A percentile compares a stretch with the other conserved stretches of the same genome.
Conservation (phyloP, 352 stramenopile species). For the Phytopythium chamaehyphon region DNA sequence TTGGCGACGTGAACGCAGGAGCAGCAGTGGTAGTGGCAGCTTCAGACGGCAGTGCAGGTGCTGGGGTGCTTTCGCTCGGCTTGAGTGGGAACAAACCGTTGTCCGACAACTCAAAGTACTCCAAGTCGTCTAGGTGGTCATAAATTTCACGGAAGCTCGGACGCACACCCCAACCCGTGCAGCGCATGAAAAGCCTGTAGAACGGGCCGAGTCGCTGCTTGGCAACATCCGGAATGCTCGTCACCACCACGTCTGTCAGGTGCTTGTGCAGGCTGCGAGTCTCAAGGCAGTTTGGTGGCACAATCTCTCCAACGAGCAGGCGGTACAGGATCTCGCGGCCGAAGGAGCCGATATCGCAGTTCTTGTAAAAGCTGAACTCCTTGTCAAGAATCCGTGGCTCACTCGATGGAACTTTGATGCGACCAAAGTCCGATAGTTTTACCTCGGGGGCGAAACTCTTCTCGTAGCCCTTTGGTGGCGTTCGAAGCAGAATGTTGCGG, state of each 20-base stretch:
- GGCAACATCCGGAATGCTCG: conserved; percentile 44
- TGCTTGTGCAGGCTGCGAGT: conserved; percentile 72
- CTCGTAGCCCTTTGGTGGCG: conserved; percentile 76
- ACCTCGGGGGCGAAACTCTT: conserved; percentile 76
- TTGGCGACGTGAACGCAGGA: conserved; percentile 55
- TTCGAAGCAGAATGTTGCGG: conserved; percentile 81
- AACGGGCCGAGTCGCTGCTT: conserved; percentile 60
- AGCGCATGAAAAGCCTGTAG: conserved; percentile 68
- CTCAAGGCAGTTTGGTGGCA: conserved; percentile 65
- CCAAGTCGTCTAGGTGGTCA: conserved; percentile 70
- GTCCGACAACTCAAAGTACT: conserved; percentile 75
- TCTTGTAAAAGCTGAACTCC: conserved; percentile 82
- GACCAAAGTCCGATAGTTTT: conserved; percentile 82
- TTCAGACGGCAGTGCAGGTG: background rate
- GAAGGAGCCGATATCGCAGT: conserved; percentile 76
- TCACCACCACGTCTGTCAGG: conserved; percentile 72
- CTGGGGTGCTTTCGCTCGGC: conserved; percentile 21
- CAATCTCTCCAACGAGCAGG: conserved; percentile 74
- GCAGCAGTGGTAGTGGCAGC: background rate
- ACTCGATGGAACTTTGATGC: conserved; percentile 59
- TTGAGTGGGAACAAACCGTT: conserved; percentile 79
- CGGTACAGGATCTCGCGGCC: conserved; percentile 76
- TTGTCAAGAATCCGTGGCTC: conserved; percentile 71
- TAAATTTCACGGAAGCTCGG: conserved; percentile 78
- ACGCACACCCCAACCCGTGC: conserved; percentile 71